Conservation (phyloP, 148 eudicot species). For the Cornus suecica region DNA sequence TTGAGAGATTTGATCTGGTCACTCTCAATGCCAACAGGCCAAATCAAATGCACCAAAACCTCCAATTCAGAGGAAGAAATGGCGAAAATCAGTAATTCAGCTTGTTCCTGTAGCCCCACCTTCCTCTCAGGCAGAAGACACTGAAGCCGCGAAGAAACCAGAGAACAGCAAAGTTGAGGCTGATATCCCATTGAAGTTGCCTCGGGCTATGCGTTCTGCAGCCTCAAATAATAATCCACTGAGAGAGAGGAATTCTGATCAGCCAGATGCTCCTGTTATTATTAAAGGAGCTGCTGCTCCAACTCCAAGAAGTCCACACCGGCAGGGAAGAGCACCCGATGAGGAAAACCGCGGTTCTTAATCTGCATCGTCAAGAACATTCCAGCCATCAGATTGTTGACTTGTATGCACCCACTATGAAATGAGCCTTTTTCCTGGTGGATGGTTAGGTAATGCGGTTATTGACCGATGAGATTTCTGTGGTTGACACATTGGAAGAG, state of each 20-base stretch:
- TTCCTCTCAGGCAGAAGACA: slow-evolving; percentile 31
- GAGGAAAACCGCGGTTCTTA: slow-evolving; percentile 61
- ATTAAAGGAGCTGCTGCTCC: slow-evolving; percentile 41
- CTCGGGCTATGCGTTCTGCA: slow-evolving; percentile 70
- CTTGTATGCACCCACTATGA: background rate
- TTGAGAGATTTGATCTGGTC: background rate
- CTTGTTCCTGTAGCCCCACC: slow-evolving; percentile 64
- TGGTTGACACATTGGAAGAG: background rate
- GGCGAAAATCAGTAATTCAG: slow-evolving; percentile 75
- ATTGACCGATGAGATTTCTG: slow-evolving; percentile 7
- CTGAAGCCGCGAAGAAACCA: slow-evolving; percentile 28
- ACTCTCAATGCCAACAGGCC: slow-evolving; percentile 31
- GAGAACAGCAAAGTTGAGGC: slow-evolving; percentile 33
- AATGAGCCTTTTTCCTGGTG: background rate
- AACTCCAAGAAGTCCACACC: slow-evolving; percentile 46
- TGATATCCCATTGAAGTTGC: slow-evolving; percentile 58
- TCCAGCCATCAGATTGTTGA: background rate
- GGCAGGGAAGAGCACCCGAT: slow-evolving; percentile 29
- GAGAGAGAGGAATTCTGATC: slow-evolving; percentile 66
- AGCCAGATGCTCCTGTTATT: slow-evolving; percentile 32
- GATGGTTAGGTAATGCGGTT: background rate
- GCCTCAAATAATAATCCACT: slow-evolving; percentile 49
- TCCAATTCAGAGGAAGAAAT: slow-evolving; percentile 63
- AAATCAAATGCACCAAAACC: slow-evolving; percentile 63
- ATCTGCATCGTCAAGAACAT: background rate